Evolutionary conservation across 2,329 filamentous ascomycete species (phyloP).

Genomic region (Talaromyces sp.): DNA sequence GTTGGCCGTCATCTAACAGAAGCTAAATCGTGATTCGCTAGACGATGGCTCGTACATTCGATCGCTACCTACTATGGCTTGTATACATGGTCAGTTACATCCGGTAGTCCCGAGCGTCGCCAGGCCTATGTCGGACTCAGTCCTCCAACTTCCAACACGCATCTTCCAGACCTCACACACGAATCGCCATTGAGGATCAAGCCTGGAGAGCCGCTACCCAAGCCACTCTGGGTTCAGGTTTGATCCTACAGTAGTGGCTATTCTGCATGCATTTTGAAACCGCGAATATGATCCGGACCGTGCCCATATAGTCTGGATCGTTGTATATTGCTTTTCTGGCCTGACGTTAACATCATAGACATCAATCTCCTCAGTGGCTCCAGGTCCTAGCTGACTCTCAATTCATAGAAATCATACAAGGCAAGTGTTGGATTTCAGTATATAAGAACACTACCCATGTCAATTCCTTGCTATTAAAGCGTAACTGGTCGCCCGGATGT

Average conservation of each 20-base stretch:
- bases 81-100: conserved; percentile 72
- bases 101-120: conserved; percentile 63
- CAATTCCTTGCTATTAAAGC: too few relatives aligned
- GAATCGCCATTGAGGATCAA: conserved; percentile 21
- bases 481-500: too few relatives aligned
- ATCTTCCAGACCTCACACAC: conserved; percentile 23
- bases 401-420: too few relatives aligned
- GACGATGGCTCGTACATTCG: conserved; percentile 87
- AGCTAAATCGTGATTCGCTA: conserved; percentile 31
- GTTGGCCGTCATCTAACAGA: conserved; percentile 17
- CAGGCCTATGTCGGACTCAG: conserved; percentile 76
- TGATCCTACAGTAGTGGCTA: conserved; percentile 16
- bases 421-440: too few relatives aligned
- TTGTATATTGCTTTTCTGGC: too few relatives aligned
- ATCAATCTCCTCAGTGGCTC: too few relatives aligned
- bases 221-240: conserved; percentile 34
- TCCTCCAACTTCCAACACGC: conserved; percentile 29
- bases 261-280: background rate
- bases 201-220: conserved; percentile 34
- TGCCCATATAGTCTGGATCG: too few relatives aligned
- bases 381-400: too few relatives aligned
- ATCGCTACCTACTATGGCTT: conserved; percentile 91
- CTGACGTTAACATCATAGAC: too few relatives aligned
- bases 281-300: background rate
- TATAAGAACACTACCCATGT: too few relatives aligned